These are phyloP conservation scores for Myriosclerotinia curreyana DNA, from an alignment of 2,329 filamentous ascomycete genomes.

Conservation along the genomic window DNA sequence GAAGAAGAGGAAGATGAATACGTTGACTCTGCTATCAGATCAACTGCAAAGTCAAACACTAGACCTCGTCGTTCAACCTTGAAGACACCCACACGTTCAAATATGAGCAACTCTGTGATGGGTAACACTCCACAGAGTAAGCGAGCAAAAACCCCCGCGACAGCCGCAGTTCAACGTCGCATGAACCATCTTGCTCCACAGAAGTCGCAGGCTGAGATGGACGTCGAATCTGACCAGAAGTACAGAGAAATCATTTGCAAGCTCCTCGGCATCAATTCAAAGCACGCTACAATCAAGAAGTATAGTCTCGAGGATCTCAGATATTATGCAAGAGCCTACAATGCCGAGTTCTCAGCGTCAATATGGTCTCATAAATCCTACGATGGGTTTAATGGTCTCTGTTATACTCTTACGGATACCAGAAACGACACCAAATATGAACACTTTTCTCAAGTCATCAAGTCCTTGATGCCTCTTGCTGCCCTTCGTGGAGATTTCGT, in stretches of 20 bases:
- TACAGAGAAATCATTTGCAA: conserved; percentile 22
- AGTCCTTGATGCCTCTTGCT: conserved; percentile 8
- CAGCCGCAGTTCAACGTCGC: background rate
- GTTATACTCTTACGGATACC: background rate
- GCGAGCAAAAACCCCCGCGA: background rate
- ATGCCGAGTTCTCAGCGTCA: background rate
- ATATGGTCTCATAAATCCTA: background rate
- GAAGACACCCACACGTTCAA: conserved; percentile 8
- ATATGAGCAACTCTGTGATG: background rate
- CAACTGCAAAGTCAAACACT: background rate
- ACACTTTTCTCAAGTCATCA: conserved; percentile 4
- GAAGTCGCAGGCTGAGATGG: background rate
- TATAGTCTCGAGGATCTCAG: conserved; percentile 24
- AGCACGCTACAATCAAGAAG: background rate
- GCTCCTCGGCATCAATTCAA: conserved; percentile 19
- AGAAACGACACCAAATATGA: background rate
- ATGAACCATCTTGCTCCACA: background rate
- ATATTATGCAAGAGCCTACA: conserved; percentile 28
- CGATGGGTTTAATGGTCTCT: background rate
- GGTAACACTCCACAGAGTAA: background rate
- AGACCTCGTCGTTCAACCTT: background rate
- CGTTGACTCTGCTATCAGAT: conserved; percentile 10
- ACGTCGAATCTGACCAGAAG: background rate
- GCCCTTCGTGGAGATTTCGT: conserved; percentile 4
- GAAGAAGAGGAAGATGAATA: conserved; percentile 20